These are phyloP conservation scores for Grosmannia serpens DNA, from an alignment of 2,329 filamentous ascomycete species.

Conservation along the genomic window DNA sequence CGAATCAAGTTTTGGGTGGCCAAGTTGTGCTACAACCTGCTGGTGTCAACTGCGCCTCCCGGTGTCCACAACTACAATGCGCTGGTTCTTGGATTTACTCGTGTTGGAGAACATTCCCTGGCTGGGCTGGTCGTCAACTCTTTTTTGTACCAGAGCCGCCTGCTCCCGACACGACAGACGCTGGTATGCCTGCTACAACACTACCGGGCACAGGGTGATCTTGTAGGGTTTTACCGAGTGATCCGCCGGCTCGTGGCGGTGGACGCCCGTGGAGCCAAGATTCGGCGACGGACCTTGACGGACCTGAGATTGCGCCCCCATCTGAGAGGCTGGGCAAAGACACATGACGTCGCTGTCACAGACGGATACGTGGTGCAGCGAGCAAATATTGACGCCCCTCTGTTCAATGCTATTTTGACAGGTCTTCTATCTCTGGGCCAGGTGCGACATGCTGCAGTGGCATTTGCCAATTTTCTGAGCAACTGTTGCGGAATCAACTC, in stretches of 20 bases:
- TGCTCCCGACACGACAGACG: conserved; percentile 37
- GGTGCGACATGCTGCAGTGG: conserved; percentile 29
- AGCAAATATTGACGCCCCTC: conserved; percentile 22
- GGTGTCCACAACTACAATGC: conserved; percentile 60
- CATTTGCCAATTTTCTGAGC: conserved; percentile 21
- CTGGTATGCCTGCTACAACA: conserved; percentile 38
- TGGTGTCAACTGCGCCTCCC: conserved; percentile 49
- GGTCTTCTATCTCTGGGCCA: conserved; percentile 37
- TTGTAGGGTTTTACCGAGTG: conserved; percentile 30
- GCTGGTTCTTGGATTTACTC: conserved; percentile 54
- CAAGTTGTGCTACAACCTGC: conserved; percentile 55
- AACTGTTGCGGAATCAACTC: conserved; percentile 25
- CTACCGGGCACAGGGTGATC: conserved; percentile 29
- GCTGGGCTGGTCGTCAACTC: conserved; percentile 41
- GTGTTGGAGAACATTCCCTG: conserved; percentile 34
- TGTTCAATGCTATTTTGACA: conserved; percentile 34
- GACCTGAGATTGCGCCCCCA: conserved; percentile 10
- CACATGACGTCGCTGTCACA: conserved; percentile 12
- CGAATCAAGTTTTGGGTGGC: conserved; percentile 11
- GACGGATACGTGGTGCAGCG: conserved; percentile 29
- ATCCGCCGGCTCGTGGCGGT: conserved; percentile 34
- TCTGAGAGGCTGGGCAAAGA: conserved; percentile 17
- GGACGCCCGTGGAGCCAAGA: conserved; percentile 27
- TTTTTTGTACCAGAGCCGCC: conserved; percentile 30
- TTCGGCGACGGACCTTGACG: conserved; percentile 15